Percentiles rank a stretch among this genome's conserved stretches.
These are phyloP conservation scores for Microcos paniculata DNA, from an alignment of 345 rosid species.

Conservation along the genomic window DNA sequence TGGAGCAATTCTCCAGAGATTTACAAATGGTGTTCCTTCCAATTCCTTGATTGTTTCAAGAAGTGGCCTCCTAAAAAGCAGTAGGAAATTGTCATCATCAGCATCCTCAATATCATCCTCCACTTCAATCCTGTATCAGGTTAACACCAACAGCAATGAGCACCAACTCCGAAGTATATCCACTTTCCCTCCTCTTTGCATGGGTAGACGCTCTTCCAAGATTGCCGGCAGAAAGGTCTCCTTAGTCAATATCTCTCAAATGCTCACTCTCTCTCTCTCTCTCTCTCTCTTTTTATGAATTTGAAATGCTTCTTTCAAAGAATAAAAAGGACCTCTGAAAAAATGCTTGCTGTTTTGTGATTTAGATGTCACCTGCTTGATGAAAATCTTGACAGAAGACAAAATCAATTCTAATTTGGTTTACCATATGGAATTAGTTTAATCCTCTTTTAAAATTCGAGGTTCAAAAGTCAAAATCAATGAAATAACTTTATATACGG, in stretches of 20 bases:
- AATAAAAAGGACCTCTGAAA: background rate
- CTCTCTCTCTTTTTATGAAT: background rate
- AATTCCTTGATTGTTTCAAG: constrained; percentile 31
- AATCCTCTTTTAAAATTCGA: background rate
- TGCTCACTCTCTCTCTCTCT: no score
- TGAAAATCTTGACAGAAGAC: constrained; percentile 18
- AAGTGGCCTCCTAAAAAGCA: constrained; percentile 23
- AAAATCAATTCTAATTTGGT: background rate
- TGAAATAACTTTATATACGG: constrained; percentile 5
- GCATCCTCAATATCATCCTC: constrained; percentile 36
- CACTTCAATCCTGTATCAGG: constrained; percentile 25
- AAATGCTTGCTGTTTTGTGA: background rate
- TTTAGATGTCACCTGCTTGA: constrained; percentile 34
- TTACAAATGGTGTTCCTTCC: constrained; percentile 40
- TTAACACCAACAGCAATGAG: constrained; percentile 12
- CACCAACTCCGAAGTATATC: constrained; percentile 45
- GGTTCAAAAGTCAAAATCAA: background rate
- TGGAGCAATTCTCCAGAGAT: constrained; percentile 40
- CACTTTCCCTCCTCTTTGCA: constrained; percentile 64
- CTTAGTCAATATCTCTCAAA: background rate
- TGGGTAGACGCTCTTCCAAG: constrained; percentile 90
- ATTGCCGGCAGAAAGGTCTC: constrained; percentile 88
- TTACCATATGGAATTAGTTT: background rate
- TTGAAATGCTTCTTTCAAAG: background rate
- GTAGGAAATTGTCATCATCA: constrained; percentile 33